Evolutionary conservation across 1,284 basidiomycete genomes (phyloP).

Genomic region (Leccinum huronense): DNA sequence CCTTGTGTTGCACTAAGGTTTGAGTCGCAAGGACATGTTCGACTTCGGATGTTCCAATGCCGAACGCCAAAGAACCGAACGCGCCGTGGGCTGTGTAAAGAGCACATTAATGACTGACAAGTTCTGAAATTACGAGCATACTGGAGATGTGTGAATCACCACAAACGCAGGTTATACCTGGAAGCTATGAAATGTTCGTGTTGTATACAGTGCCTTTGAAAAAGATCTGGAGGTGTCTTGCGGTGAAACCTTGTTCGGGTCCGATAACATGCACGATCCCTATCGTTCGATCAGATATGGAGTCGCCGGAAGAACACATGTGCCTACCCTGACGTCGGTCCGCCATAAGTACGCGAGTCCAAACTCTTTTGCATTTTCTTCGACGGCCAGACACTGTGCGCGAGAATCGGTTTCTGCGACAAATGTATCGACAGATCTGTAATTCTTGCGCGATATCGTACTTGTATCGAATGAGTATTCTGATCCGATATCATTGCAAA

Average conservation of each 20-base stretch:
- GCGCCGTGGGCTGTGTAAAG: slow-evolving; percentile 78
- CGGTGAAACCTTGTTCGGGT: slow-evolving; percentile 95
- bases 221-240: slow-evolving; percentile 34
- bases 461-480: slow-evolving; percentile 40
- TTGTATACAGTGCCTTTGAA: neutral
- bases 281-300: slow-evolving; percentile 29
- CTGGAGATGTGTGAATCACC: slow-evolving; percentile 95
- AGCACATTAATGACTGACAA: slow-evolving; percentile 5
- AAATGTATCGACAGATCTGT: slow-evolving; percentile 74
- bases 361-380: slow-evolving; percentile 95
- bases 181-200: slow-evolving; percentile 52
- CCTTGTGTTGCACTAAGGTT: slow-evolving; percentile 88
- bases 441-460: slow-evolving; percentile 84
- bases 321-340: slow-evolving; percentile 81
- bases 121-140: slow-evolving; percentile 38
- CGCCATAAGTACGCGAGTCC: slow-evolving; percentile 93
- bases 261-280: slow-evolving; percentile 96
- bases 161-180: slow-evolving; percentile 94
- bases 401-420: slow-evolving; percentile 88
- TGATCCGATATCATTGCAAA: slow-evolving; percentile 9
- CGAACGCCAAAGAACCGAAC: slow-evolving; percentile 94
- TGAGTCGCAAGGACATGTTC: slow-evolving; percentile 97
- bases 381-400: slow-evolving; percentile 87
- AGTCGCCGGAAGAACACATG: too few relatives aligned
- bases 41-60: slow-evolving; percentile 96